phyloP scores from a whole-genome alignment of 345 rosid genomes.

The Iberis pinnata region DNA sequence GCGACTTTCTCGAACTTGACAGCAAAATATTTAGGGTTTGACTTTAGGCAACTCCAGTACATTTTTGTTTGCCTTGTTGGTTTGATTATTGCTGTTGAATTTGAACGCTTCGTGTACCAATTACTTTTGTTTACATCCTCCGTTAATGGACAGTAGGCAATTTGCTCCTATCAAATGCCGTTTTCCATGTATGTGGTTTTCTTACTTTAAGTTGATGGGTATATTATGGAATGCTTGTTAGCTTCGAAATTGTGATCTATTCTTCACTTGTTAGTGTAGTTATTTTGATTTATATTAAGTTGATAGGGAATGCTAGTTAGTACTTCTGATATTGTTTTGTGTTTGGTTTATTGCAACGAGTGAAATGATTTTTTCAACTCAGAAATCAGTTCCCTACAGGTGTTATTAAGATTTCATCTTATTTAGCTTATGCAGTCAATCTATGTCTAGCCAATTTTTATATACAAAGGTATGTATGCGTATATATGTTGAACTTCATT shows the following conservation, averaged over 20 bases:
- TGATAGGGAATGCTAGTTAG: too few species aligned
- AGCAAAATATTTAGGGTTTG: background rate
- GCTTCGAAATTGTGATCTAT: too few species aligned
- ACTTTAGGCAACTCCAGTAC: background rate
- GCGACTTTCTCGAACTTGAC: background rate
- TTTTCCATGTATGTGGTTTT: too few species aligned
- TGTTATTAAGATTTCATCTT: background rate
- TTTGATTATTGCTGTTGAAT: background rate
- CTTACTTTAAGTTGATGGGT: background rate
- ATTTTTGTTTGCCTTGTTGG: background rate
- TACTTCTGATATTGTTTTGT: background rate
- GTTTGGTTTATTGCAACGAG: background rate
- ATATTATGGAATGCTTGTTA: too few species aligned
- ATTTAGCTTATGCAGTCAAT: background rate
- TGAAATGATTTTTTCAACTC: background rate
- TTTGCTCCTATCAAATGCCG: too few species aligned
- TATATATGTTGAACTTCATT: background rate
- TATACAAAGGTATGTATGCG: too few species aligned
- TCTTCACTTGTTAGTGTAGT: background rate
- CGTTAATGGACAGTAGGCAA: background rate
- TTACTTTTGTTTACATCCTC: background rate
- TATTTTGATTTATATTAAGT: too few species aligned
- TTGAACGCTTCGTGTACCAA: too few species aligned
- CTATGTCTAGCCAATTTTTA: background rate
- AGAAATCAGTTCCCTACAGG: background rate